phyloP scores from a whole-genome alignment of 2,329 filamentous ascomycete species.

The Talaromyces sp. region DNA sequence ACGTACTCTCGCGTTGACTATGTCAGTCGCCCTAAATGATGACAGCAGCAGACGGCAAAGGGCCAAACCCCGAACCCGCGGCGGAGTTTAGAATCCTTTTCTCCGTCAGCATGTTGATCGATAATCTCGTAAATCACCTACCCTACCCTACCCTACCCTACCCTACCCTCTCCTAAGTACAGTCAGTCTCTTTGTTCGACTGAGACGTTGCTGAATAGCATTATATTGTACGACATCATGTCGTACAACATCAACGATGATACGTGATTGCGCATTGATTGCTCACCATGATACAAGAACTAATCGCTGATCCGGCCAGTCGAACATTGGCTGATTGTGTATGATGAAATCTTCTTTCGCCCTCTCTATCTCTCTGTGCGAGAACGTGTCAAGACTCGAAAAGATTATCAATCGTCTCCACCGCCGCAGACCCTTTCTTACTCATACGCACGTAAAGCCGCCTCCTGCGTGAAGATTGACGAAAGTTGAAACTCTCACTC shows the following conservation, averaged over 20 bases:
- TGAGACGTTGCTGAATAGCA: not conserved
- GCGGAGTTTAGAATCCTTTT: slow-evolving; percentile 6
- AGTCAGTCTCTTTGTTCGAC: not conserved
- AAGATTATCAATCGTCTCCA: not conserved
- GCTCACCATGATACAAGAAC: not conserved
- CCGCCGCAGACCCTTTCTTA: not conserved
- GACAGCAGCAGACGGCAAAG: not conserved
- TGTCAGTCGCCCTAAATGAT: not conserved
- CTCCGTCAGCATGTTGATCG: not conserved
- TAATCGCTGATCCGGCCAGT: not conserved
- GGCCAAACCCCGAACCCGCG: not conserved
- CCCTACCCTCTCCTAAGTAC: no score
- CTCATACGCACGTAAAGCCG: not conserved
- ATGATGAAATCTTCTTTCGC: not conserved
- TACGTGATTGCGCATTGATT: not conserved
- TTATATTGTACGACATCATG: not conserved
- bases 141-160: no score
- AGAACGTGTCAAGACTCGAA: not conserved
- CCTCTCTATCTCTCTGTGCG: no score
- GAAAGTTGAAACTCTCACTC: not conserved
- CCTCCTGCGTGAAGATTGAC: not conserved
- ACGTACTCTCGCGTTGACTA: no score
- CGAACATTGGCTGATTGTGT: no score
- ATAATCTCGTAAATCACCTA: no score
- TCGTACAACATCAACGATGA: not conserved